A percentile compares a stretch with the other conserved stretches of the same genome.
These are phyloP conservation scores for Ziziphus jujuba DNA, from an alignment of 306 rosid species.

Conservation along the genomic window DNA sequence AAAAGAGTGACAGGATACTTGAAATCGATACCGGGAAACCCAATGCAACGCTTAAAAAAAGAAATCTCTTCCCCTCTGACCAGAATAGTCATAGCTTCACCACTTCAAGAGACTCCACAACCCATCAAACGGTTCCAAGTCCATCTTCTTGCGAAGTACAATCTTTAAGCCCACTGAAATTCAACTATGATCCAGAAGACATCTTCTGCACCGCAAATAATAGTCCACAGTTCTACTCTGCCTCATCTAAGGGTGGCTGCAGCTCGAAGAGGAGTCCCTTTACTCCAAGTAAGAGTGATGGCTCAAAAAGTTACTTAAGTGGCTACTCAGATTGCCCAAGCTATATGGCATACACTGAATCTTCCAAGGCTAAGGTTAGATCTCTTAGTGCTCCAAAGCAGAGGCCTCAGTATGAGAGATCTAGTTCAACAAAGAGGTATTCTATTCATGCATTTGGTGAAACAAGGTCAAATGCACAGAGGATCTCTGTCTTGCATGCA, in stretches of 20 bases:
- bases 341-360: constrained; percentile 84
- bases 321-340: constrained; percentile 59
- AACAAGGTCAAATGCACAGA: constrained; percentile 34
- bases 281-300: constrained; percentile 68
- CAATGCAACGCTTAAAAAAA: constrained; percentile 31
- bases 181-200: constrained; percentile 50
- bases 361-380: constrained; percentile 73
- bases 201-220: constrained; percentile 64
- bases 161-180: constrained; percentile 41
- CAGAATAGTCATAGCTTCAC: constrained; percentile 49
- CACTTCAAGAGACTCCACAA: constrained; percentile 51
- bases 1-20: constrained; percentile 39
- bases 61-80: constrained; percentile 55
- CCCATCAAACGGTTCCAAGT: constrained; percentile 52
- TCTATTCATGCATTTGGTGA: constrained; percentile 44
- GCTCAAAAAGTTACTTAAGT: constrained; percentile 52
- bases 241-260: constrained; percentile 45
- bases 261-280: constrained; percentile 62
- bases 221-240: constrained; percentile 59
- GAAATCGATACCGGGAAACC: constrained; percentile 58
- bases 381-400: constrained; percentile 81
- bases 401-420: constrained; percentile 61
- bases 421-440: constrained; percentile 53
- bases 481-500: constrained; percentile 48
- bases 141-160: constrained; percentile 46